These are phyloP conservation scores for Acanthochlamys bracteata DNA, from an alignment of 106 monocot genomes.

Conservation along the genomic window DNA sequence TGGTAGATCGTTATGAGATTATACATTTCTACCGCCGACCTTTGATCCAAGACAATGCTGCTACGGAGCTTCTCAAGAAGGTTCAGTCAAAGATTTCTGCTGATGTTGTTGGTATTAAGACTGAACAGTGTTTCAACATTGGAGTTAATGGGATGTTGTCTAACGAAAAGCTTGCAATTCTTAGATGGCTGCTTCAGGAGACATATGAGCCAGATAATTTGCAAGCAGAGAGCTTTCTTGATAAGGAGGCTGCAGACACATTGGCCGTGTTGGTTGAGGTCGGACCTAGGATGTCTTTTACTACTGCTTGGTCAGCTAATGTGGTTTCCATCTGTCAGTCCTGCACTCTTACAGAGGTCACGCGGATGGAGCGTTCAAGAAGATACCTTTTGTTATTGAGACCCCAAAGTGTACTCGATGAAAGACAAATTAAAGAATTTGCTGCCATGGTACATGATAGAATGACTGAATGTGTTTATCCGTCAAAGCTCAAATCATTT, in stretches of 20 bases:
- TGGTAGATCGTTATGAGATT: constrained; percentile 14
- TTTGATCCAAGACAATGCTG: constrained; percentile 55
- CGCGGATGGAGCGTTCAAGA: constrained; percentile 76
- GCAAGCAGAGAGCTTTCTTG: constrained; percentile 49
- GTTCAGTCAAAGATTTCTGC: constrained; percentile 54
- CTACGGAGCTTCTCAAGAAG: constrained; percentile 52
- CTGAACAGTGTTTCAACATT: constrained; percentile 93
- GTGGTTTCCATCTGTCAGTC: constrained; percentile 84
- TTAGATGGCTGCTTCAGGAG: constrained; percentile 77
- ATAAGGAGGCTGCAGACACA: constrained; percentile 17
- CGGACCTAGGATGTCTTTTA: constrained; percentile 86
- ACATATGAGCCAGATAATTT: constrained; percentile 92
- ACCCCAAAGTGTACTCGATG: constrained; percentile 37
- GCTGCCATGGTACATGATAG: constrained; percentile 84
- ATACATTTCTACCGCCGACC: constrained; percentile 83
- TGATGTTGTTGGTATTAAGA: constrained; percentile 43
- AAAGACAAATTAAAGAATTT: constrained; percentile 52
- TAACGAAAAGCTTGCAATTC: constrained; percentile 46
- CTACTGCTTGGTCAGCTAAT: constrained; percentile 88
- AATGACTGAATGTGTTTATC: constrained; percentile 97
- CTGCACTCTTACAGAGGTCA: constrained; percentile 56
- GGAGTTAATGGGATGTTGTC: constrained; percentile 34
- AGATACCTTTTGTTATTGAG: constrained; percentile 56
- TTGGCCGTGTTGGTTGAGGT: constrained; percentile 56
- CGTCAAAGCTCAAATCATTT: constrained; percentile 58